These are phyloP conservation scores for Eucalyptus sp. DNA, from an alignment of 345 rosid genomes.

Conservation along the genomic window DNA sequence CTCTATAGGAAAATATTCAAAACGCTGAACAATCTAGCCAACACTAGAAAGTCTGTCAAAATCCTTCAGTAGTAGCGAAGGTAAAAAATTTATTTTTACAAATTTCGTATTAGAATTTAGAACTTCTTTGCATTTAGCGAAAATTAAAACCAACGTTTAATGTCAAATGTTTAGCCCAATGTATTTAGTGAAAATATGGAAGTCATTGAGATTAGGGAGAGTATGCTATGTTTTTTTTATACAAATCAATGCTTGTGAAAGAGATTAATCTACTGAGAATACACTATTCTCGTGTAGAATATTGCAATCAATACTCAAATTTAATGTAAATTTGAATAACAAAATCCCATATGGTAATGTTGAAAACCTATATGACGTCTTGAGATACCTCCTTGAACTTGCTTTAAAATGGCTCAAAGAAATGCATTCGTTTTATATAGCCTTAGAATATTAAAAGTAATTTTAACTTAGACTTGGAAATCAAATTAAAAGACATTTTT, in stretches of 20 bases:
- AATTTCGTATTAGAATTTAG: background rate
- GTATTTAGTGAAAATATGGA: background rate
- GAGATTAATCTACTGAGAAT: background rate
- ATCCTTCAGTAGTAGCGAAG: background rate
- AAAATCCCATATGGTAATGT: background rate
- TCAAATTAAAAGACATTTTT: background rate
- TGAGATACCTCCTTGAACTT: background rate
- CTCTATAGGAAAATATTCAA: background rate
- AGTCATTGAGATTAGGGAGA: background rate
- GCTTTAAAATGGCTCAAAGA: background rate
- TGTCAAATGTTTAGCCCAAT: background rate
- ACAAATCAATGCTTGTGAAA: background rate
- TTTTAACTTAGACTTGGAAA: background rate
- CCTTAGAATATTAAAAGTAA: background rate
- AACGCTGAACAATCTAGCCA: background rate
- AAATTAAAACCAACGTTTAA: background rate
- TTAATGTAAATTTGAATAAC: background rate
- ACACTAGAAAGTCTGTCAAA: background rate
- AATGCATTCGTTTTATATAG: background rate
- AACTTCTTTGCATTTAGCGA: background rate
- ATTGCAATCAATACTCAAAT: background rate
- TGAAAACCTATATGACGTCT: background rate
- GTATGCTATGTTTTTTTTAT: background rate
- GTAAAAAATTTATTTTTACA: background rate
- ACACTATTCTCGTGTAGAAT: background rate